Evolutionary conservation across 2,329 filamentous ascomycete genomes (phyloP).

Genomic region (Lachnellula cervina): DNA sequence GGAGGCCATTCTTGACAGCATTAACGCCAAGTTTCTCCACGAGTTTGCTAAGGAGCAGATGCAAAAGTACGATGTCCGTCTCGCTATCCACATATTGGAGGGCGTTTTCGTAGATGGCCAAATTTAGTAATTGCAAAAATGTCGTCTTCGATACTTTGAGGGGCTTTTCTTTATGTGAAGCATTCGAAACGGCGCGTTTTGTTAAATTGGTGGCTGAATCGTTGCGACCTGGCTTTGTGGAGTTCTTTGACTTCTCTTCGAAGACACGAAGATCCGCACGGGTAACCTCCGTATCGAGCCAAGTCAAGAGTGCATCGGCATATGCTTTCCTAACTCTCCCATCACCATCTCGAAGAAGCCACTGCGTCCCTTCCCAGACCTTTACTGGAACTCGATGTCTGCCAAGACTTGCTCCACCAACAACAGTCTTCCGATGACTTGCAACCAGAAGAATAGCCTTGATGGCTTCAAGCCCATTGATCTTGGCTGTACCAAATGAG

Average conservation of each 20-base stretch:
- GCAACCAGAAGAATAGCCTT: constrained; percentile 79
- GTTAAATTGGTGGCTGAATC: constrained; percentile 27
- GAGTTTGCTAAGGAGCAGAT: constrained; percentile 71
- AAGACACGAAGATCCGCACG: constrained; percentile 57
- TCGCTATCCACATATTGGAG: constrained; percentile 68
- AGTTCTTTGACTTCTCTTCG: constrained; percentile 48
- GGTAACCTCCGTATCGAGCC: constrained; percentile 77
- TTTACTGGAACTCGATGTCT: constrained; percentile 72
- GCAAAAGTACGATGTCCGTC: constrained; percentile 69
- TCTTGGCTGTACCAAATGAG: constrained; percentile 56
- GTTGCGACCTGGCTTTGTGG: constrained; percentile 28
- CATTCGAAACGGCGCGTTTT: constrained; percentile 63
- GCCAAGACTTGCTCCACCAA: constrained; percentile 59
- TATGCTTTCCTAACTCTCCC: constrained; percentile 79
- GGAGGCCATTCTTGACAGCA: constrained; percentile 69
- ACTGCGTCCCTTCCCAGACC: constrained; percentile 95
- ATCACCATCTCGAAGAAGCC: constrained; percentile 78
- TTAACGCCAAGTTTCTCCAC: constrained; percentile 77
- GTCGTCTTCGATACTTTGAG: constrained; percentile 30
- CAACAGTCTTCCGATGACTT: constrained; percentile 59
- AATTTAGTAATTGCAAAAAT: constrained; percentile 77
- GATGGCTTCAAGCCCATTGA: constrained; percentile 69
- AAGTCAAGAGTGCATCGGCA: constrained; percentile 74
- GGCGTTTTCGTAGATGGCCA: constrained; percentile 85
- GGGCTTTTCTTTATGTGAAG: constrained; percentile 43